Conservation (phyloP, 306 rosid species). For the Malus asiatica region DNA sequence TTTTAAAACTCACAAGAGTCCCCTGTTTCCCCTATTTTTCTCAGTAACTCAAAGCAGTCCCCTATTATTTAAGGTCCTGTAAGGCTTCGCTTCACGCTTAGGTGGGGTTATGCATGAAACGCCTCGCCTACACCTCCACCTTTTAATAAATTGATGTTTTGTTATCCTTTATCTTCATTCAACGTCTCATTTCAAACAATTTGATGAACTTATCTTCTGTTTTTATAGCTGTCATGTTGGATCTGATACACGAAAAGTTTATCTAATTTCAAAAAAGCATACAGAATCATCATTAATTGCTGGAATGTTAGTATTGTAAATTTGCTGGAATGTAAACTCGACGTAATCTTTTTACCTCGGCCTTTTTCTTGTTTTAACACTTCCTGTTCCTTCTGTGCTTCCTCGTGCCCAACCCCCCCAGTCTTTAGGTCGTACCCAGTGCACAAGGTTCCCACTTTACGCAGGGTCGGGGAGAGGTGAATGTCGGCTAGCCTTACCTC, state of each 20-base stretch:
- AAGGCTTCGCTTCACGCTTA: too few relatives aligned
- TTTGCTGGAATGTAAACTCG: background rate
- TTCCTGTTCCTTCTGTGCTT: conserved; percentile 42
- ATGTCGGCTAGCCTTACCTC: too few relatives aligned
- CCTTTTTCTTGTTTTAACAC: conserved; percentile 7
- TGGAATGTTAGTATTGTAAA: background rate
- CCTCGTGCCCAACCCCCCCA: conserved; percentile 95
- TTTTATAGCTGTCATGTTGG: background rate
- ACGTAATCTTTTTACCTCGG: background rate
- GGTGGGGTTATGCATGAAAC: too few relatives aligned
- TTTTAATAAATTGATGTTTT: background rate
- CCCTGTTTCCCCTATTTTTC: too few relatives aligned
- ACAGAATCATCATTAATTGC: background rate
- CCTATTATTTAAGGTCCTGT: too few relatives aligned
- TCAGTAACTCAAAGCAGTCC: too few relatives aligned
- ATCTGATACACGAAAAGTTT: background rate
- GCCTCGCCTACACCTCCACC: too few relatives aligned
- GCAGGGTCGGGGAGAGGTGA: too few relatives aligned
- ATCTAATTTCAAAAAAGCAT: background rate
- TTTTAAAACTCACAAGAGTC: too few relatives aligned
- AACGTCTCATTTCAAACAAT: background rate
- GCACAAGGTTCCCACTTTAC: too few relatives aligned
- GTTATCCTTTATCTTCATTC: background rate
- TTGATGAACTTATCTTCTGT: background rate
- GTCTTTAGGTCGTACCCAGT: conserved; percentile 89